A percentile compares a stretch with the other conserved stretches of the same genome.
phyloP scores from a whole-genome alignment of 805 yeast genomes.

The Candida saitoana region DNA sequence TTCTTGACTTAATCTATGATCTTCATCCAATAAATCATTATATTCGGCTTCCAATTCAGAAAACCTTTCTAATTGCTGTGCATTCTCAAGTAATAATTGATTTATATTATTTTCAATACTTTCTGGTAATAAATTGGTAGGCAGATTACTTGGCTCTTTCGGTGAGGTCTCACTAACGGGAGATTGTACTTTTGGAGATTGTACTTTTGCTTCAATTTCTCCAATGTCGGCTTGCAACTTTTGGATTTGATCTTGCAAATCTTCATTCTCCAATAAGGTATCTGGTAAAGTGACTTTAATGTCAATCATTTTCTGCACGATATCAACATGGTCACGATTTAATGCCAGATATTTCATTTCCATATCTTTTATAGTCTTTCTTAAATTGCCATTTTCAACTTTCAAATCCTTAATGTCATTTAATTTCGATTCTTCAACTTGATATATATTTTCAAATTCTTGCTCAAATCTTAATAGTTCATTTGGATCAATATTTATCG shows the following conservation, averaged over 20 bases:
- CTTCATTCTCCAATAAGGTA: slow-evolving; percentile 68
- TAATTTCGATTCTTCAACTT: slow-evolving; percentile 59
- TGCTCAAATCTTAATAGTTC: slow-evolving; percentile 64
- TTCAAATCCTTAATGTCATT: slow-evolving; percentile 58
- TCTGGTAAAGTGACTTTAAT: slow-evolving; percentile 74
- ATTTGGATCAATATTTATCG: slow-evolving; percentile 67
- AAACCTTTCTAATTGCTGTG: slow-evolving; percentile 35
- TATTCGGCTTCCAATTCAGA: slow-evolving; percentile 38
- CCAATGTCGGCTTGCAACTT: slow-evolving; percentile 25
- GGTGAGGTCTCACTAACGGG: slow-evolving; percentile 6
- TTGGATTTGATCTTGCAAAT: slow-evolving; percentile 45
- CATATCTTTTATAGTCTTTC: slow-evolving; percentile 66
- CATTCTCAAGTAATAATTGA: slow-evolving; percentile 31
- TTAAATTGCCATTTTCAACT: slow-evolving; percentile 64
- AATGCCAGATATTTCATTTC: slow-evolving; percentile 66
- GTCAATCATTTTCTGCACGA: slow-evolving; percentile 83
- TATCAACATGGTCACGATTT: slow-evolving; percentile 77
- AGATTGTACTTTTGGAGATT: slow-evolving; percentile 19
- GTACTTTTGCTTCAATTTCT: slow-evolving; percentile 39
- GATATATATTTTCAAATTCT: slow-evolving; percentile 73
- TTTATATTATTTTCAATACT: slow-evolving; percentile 35
- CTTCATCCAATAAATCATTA: slow-evolving; percentile 21
- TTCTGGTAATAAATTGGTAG: slow-evolving; percentile 24
- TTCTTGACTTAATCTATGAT: slow-evolving; percentile 20
- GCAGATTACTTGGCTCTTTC: background rate